Conservation (phyloP, 1,284 basidiomycete species). For the Boletus sp. region DNA sequence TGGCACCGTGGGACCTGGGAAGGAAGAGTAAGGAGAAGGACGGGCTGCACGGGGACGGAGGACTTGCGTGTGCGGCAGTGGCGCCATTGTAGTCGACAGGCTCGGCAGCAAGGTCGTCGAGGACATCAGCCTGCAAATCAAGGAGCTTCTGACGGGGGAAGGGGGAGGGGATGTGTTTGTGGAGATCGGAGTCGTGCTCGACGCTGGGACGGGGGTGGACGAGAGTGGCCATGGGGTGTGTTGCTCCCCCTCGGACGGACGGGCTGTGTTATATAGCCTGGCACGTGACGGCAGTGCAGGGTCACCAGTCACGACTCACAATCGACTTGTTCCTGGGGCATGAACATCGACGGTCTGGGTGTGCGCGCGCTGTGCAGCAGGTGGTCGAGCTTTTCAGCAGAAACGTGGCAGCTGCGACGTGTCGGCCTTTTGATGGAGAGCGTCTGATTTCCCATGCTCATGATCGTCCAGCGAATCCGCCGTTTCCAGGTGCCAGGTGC, state of each 20-base stretch:
- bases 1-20: slow-evolving; percentile 25
- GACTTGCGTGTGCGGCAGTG: slow-evolving; percentile 6
- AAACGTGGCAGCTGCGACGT: no score
- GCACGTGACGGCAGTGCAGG: slow-evolving; percentile 24
- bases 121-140: slow-evolving; percentile 11
- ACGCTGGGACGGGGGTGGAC: slow-evolving; percentile 10
- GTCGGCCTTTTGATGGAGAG: no score
- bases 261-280: slow-evolving; percentile 12
- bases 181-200: slow-evolving; percentile 8
- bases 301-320: neutral
- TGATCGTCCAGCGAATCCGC: no score
- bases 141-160: slow-evolving; percentile 30
- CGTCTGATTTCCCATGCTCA: no score
- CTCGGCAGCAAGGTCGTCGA: slow-evolving; percentile 29
- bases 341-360: no score
- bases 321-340: no score
- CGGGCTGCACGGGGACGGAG: neutral
- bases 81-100: slow-evolving; percentile 23
- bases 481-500: no score
- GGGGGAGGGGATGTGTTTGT: slow-evolving; percentile 30
- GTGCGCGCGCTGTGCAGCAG: no score
- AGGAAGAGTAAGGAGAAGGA: neutral
- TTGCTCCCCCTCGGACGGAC: neutral
- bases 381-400: no score
- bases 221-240: slow-evolving; percentile 30